Conservation (phyloP, 306 rosid genomes). For the Acmispon strigosus region DNA sequence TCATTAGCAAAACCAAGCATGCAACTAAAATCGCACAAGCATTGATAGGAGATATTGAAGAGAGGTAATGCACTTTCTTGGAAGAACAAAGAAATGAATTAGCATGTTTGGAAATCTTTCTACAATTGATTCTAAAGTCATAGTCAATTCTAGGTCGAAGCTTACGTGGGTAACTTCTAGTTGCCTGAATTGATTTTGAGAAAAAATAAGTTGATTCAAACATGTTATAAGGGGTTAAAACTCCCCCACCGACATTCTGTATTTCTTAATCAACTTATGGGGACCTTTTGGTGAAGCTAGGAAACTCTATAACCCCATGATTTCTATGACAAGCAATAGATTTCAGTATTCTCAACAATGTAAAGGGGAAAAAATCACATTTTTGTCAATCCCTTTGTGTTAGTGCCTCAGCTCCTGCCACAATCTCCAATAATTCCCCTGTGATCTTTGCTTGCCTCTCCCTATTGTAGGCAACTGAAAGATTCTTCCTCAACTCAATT, state of each 20-base stretch:
- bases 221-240: neutral
- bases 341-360: neutral
- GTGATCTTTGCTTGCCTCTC: slow-evolving; percentile 74
- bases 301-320: neutral
- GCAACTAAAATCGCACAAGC: neutral
- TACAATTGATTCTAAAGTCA: too few species aligned
- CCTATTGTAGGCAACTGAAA: slow-evolving; percentile 46
- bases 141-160: too few species aligned
- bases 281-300: neutral
- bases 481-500: slow-evolving; percentile 49
- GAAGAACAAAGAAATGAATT: too few species aligned
- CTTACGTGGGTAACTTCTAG: too few species aligned
- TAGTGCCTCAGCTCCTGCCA: slow-evolving; percentile 73
- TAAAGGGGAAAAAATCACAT: neutral
- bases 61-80: neutral
- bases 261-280: neutral
- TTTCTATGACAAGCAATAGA: neutral
- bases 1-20: neutral
- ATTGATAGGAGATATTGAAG: neutral
- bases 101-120: too few species aligned
- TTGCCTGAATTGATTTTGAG: too few species aligned
- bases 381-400: slow-evolving; percentile 31
- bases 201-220: too few species aligned
- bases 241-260: neutral
- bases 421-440: slow-evolving; percentile 74